Evolutionary conservation across 2,329 filamentous ascomycete species (phyloP), one percentile per base, ranked within the genome.

Genomic region (Diaporthe aspalathi): DNA sequence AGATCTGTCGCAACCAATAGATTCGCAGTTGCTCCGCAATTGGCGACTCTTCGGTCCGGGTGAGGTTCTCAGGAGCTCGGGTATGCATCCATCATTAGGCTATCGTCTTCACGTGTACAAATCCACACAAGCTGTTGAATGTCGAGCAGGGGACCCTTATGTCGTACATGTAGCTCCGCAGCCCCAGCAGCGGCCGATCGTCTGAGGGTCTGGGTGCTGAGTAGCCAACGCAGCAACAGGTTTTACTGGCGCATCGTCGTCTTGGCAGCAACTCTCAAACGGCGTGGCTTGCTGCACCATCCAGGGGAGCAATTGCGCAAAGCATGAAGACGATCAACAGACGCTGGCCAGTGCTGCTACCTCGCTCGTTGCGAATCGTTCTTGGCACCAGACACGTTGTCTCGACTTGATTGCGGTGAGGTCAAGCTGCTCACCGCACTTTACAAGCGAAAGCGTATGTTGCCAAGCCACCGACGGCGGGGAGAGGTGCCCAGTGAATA

Each of bases 261-360:
- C 29, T 35, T 35, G 43, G 60, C 20, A 50, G 27, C 27, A 16
- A 20, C 43, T 63, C 43, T 49, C 27, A 63, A 49, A 49, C 60
- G 6, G 24, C 43, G 43, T 32, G 43, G 60, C 43, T 49, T 63
- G 43, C 60, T 50, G 45, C 60, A 27, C 45, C 43, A 38, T 65
- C 32, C 29, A 38, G n/a, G 29, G n/a, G 27, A 50, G 43, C 20
- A 14, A 20, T 49, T 27, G 29, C 29, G 29, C 45, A 50, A 7
- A 50, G 60, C 45, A 65, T 65, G 4, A 38, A 22, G 8, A 22
- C 8, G 60, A 43, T 49, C 43, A 27, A 38, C 29, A 50, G 14
- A 65, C n/a, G 29, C 20, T 50, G 45, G n/a, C 45, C 12, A n/a
- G 45, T 65, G 29, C 60, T 65, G 60, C 29, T 49, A 65, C 60